Evolutionary conservation across 495 filamentous ascomycete genomes (phyloP).

Genomic region (Amphirosellinia nigrospora): DNA sequence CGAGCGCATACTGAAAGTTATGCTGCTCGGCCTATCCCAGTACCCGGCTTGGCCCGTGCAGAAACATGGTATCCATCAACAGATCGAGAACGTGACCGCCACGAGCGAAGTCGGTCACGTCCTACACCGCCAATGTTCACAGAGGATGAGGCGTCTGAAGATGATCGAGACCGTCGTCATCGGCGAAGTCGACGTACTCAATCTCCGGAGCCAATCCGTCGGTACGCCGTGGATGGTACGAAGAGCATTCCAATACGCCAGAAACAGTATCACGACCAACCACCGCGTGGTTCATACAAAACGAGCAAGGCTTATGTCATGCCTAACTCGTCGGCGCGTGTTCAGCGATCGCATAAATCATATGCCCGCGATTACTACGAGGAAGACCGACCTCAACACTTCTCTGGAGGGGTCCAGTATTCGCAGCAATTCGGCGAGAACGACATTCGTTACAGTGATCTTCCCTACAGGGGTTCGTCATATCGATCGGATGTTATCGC

Average conservation of each 20-base stretch:
- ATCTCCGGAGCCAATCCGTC: conserved; percentile 34
- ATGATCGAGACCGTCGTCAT: conserved; percentile 35
- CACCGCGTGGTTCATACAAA: conserved; percentile 28
- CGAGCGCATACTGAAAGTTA: conserved; percentile 45
- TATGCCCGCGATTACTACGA: conserved; percentile 31
- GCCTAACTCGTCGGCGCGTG: conserved; percentile 33
- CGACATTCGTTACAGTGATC: conserved; percentile 29
- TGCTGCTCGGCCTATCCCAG: conserved; percentile 29
- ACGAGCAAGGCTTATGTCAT: conserved; percentile 27
- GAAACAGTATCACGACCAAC: conserved; percentile 29
- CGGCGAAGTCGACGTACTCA: conserved; percentile 35
- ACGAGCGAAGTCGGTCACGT: conserved; percentile 39
- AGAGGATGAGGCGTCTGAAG: conserved; percentile 35
- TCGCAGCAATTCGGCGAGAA: conserved; percentile 26
- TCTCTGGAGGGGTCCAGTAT: conserved; percentile 32
- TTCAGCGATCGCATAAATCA: conserved; percentile 23
- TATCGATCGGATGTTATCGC: conserved; percentile 14
- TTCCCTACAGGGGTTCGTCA: conserved; percentile 24
- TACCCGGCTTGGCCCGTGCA: conserved; percentile 29
- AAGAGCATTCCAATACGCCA: conserved; percentile 32
- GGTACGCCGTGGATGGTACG: conserved; percentile 28
- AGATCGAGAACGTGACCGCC: conserved; percentile 28
- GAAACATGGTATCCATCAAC: conserved; percentile 29
- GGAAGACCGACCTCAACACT: conserved; percentile 27
- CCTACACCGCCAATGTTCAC: conserved; percentile 23